phyloP scores from a whole-genome alignment of 768 basidiomycete genomes.

The Pisolithus tinctorius region DNA sequence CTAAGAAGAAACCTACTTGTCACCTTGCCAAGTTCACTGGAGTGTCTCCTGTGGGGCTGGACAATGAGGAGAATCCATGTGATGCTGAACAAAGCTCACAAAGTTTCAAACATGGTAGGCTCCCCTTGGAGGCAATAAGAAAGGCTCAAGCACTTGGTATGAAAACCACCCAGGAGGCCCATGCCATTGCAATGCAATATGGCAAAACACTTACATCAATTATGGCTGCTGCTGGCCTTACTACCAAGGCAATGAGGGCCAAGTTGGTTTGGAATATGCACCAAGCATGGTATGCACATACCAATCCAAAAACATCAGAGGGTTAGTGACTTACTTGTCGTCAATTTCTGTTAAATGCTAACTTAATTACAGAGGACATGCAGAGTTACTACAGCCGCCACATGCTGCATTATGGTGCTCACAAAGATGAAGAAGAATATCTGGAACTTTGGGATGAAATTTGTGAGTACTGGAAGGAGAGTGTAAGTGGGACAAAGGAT shows the following conservation, averaged over 20 bases:
- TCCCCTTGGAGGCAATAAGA: background rate
- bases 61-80: too few relatives aligned
- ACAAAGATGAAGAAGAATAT: background rate
- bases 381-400: background rate
- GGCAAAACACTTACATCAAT: background rate
- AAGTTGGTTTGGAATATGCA: slow-evolving; percentile 1
- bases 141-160: background rate
- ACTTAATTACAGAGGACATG: background rate
- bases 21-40: too few relatives aligned
- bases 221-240: background rate
- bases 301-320: background rate
- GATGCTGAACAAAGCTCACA: too few relatives aligned
- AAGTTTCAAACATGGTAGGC: too few relatives aligned
- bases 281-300: background rate
- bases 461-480: too few relatives aligned
- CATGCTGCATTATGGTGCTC: background rate
- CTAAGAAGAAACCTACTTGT: background rate
- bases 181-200: background rate
- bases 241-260: background rate
- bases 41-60: too few relatives aligned
- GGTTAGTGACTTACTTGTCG: background rate
- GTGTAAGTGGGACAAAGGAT: too few relatives aligned
- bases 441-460: background rate
- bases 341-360: background rate
- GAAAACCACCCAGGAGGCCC: background rate